These are phyloP conservation scores for Gliomastix tumulicola DNA, from an alignment of 2,329 filamentous ascomycete genomes.

Conservation along the genomic window DNA sequence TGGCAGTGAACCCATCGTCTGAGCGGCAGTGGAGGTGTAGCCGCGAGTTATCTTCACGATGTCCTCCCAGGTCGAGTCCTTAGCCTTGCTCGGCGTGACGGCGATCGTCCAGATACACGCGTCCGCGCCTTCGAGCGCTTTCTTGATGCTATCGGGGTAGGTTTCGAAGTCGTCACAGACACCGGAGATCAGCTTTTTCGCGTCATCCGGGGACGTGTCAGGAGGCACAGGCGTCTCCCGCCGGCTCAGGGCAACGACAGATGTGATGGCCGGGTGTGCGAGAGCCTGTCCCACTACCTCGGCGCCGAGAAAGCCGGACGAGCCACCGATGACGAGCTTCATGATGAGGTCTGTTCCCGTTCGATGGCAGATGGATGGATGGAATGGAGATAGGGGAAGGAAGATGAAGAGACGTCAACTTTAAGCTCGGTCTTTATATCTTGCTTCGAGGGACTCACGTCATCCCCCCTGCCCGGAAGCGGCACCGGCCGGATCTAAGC, in stretches of 20 bases:
- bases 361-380: no score
- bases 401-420: no score
- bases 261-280: constrained; percentile 30
- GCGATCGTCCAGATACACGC: constrained; percentile 38
- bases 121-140: constrained; percentile 28
- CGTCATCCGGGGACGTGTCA: constrained; percentile 9
- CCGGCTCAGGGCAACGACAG: constrained; percentile 20
- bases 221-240: constrained; percentile 10
- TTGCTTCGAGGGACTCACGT: no score
- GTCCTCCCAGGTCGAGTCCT: constrained; percentile 20
- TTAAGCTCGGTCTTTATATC: no score
- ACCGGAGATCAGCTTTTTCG: constrained; percentile 29
- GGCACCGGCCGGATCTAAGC: no score
- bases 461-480: no score
- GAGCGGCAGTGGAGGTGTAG: constrained; percentile 18
- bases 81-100: constrained; percentile 27
- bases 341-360: no score
- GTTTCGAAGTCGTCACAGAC: constrained; percentile 28
- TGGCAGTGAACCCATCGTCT: constrained; percentile 21
- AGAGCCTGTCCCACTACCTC: constrained; percentile 37
- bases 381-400: no score
- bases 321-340: constrained; percentile 35
- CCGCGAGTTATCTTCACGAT: constrained; percentile 31
- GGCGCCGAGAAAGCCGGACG: constrained; percentile 31
- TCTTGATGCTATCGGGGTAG: constrained; percentile 29